phyloP scores from a whole-genome alignment of 805 yeast species.

The Jamesozyma rosinii region DNA sequence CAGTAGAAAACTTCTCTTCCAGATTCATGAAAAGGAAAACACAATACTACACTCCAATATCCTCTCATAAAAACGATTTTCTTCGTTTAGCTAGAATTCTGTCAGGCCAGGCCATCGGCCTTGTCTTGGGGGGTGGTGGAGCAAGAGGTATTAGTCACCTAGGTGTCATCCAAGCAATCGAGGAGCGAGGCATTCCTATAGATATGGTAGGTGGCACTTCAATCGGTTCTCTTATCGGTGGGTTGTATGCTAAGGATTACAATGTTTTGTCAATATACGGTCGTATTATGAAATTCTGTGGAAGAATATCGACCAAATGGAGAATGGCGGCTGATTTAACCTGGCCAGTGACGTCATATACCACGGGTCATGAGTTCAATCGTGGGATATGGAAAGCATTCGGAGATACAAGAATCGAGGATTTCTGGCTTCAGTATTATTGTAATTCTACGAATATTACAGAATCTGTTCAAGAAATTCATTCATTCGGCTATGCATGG shows the following conservation, averaged over 20 bases:
- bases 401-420: conserved; percentile 88
- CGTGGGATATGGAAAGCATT: conserved; percentile 95
- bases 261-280: conserved; percentile 88
- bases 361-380: conserved; percentile 95
- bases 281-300: conserved; percentile 75
- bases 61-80: conserved; percentile 75
- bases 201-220: conserved; percentile 95
- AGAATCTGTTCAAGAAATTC: conserved; percentile 90
- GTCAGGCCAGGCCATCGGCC: conserved; percentile 88
- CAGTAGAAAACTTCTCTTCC: conserved; percentile 32
- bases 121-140: conserved; percentile 96
- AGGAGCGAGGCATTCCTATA: conserved; percentile 85
- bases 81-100: conserved; percentile 79
- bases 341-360: conserved; percentile 86
- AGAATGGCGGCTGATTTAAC: conserved; percentile 76
- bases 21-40: conserved; percentile 23
- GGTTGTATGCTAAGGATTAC: conserved; percentile 85
- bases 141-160: conserved; percentile 90
- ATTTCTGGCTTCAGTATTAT: conserved; percentile 84
- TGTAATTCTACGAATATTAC: conserved; percentile 93
- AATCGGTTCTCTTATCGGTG: conserved; percentile 93
- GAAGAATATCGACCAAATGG: conserved; percentile 79
- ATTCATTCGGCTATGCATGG: conserved; percentile 90
- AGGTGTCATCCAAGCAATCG: conserved; percentile 84
- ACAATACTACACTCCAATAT: conserved; percentile 25